Evolutionary conservation across 2,329 filamentous ascomycete species (phyloP), one percentile per base, ranked within the genome.

Genomic region (Aspergillus latus): DNA sequence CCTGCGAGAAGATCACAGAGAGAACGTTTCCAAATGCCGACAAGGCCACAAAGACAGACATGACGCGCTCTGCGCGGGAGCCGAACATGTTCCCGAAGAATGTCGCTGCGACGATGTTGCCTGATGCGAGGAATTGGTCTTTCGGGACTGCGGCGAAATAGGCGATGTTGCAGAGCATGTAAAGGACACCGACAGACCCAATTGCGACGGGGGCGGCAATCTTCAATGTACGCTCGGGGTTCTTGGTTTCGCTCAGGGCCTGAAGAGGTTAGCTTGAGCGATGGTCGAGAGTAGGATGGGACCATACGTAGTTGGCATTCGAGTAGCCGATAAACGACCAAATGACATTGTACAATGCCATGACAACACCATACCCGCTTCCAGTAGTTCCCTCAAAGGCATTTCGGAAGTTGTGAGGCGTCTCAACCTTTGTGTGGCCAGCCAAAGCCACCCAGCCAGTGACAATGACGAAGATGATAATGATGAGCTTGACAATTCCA

Each of bases 51-150:
- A 85, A 77, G 29, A 86, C 78, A 56, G 85, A 86, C 52, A 87
- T 76, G 1, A 79, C 84, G 28, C 76, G 80, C 30, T 82, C 80
- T 0, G 83, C 80, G 30, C 74, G 73, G 1, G 71, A 66, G 0
- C 84, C 83, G 55, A 87, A 86, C 40, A 86, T 82, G 2, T 84
- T 84, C 57, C 78, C 76, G 71, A 86, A 85, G 68, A 85, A 84
- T 4, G 78, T 74, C 0, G 80, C 82, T 0, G 83, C 83, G 2
- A 84, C 78, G 1, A 83, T 78, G 21, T 79, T 78, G 15, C 82
- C 83, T 0, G 81, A 80, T 2, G 72, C 69, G 13, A 78, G 71
- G 59, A 86, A 82, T 55, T 84, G 80, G 5, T 82, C 77, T 58
- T 80, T 80, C 15, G 82, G 80, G 1, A 85, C 81, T 6, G 82